Evolutionary conservation across 1,284 basidiomycete genomes (phyloP).

Genomic region (Tremellales sp.): DNA sequence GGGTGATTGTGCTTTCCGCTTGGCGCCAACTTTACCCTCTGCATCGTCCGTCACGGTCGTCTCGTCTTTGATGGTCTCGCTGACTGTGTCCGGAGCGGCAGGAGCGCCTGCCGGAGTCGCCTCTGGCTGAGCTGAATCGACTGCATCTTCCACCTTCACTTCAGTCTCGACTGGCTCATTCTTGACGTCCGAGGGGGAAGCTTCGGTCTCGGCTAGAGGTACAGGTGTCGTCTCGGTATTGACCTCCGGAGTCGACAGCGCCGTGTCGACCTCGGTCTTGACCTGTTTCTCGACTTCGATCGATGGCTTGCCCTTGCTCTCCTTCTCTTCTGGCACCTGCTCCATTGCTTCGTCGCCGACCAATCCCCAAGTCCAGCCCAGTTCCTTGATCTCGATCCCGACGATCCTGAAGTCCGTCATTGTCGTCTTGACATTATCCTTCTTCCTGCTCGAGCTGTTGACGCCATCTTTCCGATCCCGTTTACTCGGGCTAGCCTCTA

Average conservation of each 20-base stretch:
- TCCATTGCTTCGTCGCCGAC: slow-evolving; percentile 24
- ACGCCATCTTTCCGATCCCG: slow-evolving; percentile 20
- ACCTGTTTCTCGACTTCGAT: background rate
- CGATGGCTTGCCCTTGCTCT: slow-evolving; percentile 5
- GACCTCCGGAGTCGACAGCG: slow-evolving; percentile 1
- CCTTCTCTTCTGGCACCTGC: slow-evolving; percentile 8
- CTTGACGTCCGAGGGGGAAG: background rate
- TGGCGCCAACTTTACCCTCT: slow-evolving; percentile 39
- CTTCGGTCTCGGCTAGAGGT: slow-evolving; percentile 3
- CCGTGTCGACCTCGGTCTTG: slow-evolving; percentile 8
- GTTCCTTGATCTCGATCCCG: slow-evolving; percentile 65
- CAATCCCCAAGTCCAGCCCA: slow-evolving; percentile 50
- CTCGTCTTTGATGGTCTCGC: slow-evolving; percentile 5
- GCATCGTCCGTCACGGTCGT: slow-evolving; percentile 9
- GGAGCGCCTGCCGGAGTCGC: background rate
- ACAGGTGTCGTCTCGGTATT: slow-evolving; percentile 6
- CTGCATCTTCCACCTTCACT: slow-evolving; percentile 5
- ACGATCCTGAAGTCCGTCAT: slow-evolving; percentile 95
- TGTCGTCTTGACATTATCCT: slow-evolving; percentile 62
- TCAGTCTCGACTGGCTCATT: background rate
- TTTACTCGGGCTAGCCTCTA: slow-evolving; percentile 5
- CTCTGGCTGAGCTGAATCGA: slow-evolving; percentile 2
- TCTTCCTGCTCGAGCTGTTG: no score
- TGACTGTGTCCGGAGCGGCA: background rate
- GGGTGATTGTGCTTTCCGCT: slow-evolving; percentile 46